These are phyloP conservation scores for Stachybotrys echinatus DNA, from an alignment of 2,329 filamentous ascomycete species.

Conservation along the genomic window DNA sequence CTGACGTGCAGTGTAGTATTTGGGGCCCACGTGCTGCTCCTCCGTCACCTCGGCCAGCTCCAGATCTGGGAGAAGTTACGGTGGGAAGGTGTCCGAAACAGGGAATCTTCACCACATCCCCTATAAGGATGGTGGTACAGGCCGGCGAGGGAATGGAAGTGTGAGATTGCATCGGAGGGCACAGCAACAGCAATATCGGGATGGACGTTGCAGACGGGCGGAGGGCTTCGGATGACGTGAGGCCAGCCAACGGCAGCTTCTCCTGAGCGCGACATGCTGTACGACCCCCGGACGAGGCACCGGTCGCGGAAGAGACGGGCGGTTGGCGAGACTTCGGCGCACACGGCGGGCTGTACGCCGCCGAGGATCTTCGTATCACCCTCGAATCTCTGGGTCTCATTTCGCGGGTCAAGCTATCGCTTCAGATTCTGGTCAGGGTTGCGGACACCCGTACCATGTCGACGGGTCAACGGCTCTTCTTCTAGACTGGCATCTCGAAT, in stretches of 20 bases:
- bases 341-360: no score
- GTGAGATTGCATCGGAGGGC: no score
- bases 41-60: background rate
- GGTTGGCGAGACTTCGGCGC: no score
- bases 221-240: background rate
- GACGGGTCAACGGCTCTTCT: no score
- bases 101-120: background rate
- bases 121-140: background rate
- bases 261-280: background rate
- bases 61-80: background rate
- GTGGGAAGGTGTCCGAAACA: background rate
- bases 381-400: no score
- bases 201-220: background rate
- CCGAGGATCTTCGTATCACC: no score
- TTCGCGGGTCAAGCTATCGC: background rate
- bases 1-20: slow-evolving; percentile 1
- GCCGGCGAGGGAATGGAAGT: background rate
- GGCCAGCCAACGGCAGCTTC: background rate
- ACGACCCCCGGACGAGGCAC: background rate
- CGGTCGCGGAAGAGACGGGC: background rate
- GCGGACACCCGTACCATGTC: background rate
- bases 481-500: no score
- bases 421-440: no score
- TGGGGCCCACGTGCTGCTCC: background rate
- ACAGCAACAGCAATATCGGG: background rate